Percentiles rank a stretch among this genome's conserved stretches.
These are phyloP conservation scores for Pisolithus microcarpus DNA, from an alignment of 768 basidiomycete species.

Conservation along the genomic window DNA sequence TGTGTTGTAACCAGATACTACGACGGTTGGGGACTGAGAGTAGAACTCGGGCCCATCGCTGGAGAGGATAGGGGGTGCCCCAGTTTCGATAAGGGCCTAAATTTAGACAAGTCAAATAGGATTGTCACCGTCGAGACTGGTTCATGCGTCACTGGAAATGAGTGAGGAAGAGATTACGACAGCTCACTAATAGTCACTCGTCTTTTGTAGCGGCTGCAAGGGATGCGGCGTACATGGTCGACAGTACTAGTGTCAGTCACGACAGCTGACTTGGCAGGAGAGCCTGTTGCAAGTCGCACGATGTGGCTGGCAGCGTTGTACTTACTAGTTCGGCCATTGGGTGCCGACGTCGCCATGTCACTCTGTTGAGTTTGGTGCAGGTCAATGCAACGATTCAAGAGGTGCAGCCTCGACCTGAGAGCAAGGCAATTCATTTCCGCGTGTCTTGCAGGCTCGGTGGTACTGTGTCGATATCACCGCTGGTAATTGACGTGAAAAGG, in stretches of 20 bases:
- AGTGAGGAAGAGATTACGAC: too few relatives aligned
- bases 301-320: too few relatives aligned
- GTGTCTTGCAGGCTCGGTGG: too few relatives aligned
- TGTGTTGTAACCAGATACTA: too few relatives aligned
- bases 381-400: background rate
- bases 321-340: background rate
- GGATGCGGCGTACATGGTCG: too few relatives aligned
- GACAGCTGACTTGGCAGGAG: background rate
- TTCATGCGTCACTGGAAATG: too few relatives aligned
- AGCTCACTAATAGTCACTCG: background rate
- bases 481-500: too few relatives aligned
- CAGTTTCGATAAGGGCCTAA: background rate
- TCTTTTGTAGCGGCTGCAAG: background rate
- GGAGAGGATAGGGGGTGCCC: too few relatives aligned
- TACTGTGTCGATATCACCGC: too few relatives aligned
- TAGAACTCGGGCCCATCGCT: too few relatives aligned
- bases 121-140: too few relatives aligned
- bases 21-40: too few relatives aligned
- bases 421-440: background rate
- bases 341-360: background rate
- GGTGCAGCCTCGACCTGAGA: background rate
- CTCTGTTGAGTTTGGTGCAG: background rate
- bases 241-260: background rate
- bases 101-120: background rate
- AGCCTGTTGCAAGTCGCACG: background rate